These are phyloP conservation scores for Lathyrus sativus DNA, from an alignment of 306 rosid genomes.

Conservation along the genomic window DNA sequence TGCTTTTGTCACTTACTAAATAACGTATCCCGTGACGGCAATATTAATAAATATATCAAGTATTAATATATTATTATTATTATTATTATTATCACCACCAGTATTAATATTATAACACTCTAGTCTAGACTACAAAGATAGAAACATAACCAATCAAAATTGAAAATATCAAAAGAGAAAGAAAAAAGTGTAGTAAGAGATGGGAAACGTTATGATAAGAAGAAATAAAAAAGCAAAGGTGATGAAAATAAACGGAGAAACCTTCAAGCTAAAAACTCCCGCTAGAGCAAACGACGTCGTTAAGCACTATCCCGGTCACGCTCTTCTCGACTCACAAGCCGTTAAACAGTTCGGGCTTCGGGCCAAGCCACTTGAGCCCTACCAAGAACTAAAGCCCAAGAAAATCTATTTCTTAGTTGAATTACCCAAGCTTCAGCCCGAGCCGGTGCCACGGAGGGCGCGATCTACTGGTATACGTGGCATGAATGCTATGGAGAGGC, in stretches of 20 bases:
- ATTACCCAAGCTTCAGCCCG: slow-evolving; percentile 44
- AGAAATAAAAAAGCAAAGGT: slow-evolving; percentile 67
- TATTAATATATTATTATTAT: neutral
- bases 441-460: slow-evolving; percentile 42
- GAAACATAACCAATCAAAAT: neutral
- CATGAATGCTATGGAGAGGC: slow-evolving; percentile 72
- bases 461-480: slow-evolving; percentile 59
- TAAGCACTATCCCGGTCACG: slow-evolving; percentile 63
- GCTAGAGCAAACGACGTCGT: slow-evolving; percentile 58
- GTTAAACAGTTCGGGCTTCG: slow-evolving; percentile 63
- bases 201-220: slow-evolving; percentile 74
- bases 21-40: neutral
- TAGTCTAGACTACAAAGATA: neutral
- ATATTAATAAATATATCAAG: slow-evolving; percentile 26
- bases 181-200: neutral
- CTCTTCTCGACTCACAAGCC: slow-evolving; percentile 58
- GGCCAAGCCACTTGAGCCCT: slow-evolving; percentile 70
- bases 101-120: neutral
- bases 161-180: neutral
- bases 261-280: slow-evolving; percentile 64
- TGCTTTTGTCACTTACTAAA: slow-evolving; percentile 26
- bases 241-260: slow-evolving; percentile 81
- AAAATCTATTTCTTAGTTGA: slow-evolving; percentile 64
- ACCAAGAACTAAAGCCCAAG: slow-evolving; percentile 59
- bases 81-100: no score